Conservation (phyloP, 2,329 filamentous ascomycete species). For the Cryoendolithus antarcticus region DNA sequence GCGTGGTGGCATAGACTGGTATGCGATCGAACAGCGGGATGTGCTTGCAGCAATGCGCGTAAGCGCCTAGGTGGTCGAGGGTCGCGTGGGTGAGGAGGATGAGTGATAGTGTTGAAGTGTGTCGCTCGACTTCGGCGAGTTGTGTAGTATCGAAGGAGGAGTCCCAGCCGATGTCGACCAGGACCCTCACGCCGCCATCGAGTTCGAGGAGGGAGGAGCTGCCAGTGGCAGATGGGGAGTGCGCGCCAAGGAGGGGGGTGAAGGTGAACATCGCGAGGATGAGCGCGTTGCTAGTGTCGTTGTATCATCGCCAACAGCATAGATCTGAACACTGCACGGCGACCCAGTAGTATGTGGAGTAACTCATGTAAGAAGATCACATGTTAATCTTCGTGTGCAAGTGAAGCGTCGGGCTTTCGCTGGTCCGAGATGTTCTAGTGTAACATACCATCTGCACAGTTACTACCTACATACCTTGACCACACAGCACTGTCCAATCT, state of each 20-base stretch:
- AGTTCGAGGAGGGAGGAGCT: slow-evolving; percentile 95
- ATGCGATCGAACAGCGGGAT: slow-evolving; percentile 85
- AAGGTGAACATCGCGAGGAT: slow-evolving; percentile 99
- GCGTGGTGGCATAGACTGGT: slow-evolving; percentile 85
- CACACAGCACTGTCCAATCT: too few relatives aligned
- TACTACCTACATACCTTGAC: too few relatives aligned
- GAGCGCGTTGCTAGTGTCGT: too few relatives aligned
- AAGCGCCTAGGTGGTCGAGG: slow-evolving; percentile 79
- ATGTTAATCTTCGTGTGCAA: too few relatives aligned
- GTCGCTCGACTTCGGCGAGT: slow-evolving; percentile 85
- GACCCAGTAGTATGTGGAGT: too few relatives aligned
- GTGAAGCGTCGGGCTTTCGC: too few relatives aligned
- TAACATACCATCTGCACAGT: too few relatives aligned
- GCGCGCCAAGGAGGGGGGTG: slow-evolving; percentile 80
- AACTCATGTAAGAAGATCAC: too few relatives aligned
- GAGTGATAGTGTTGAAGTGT: slow-evolving; percentile 77
- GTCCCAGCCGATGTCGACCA: slow-evolving; percentile 94
- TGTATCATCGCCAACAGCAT: too few relatives aligned
- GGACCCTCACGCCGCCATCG: slow-evolving; percentile 88
- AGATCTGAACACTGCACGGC: too few relatives aligned
- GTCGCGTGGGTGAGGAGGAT: slow-evolving; percentile 93
- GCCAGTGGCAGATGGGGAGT: slow-evolving; percentile 71
- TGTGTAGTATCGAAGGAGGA: slow-evolving; percentile 73
- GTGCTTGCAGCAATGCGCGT: slow-evolving; percentile 93
- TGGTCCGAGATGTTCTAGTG: too few relatives aligned